These are phyloP conservation scores for Apiospora aurea DNA, from an alignment of 2,329 filamentous ascomycete species.

Conservation along the genomic window DNA sequence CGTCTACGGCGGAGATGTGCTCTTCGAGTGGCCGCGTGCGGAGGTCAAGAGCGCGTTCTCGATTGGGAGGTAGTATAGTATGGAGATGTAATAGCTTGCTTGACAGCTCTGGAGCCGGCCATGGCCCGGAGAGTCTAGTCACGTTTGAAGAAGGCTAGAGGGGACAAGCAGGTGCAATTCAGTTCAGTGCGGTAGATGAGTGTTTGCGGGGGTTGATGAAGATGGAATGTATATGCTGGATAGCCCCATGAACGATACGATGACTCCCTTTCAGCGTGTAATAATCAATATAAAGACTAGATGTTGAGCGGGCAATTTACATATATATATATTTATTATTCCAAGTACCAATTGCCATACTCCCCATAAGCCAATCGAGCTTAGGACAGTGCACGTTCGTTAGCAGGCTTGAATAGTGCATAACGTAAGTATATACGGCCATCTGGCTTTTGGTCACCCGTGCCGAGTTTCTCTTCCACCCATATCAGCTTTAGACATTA, in stretches of 20 bases:
- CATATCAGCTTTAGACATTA: not conserved
- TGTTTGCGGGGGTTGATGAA: not conserved
- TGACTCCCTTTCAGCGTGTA: constrained; percentile 14
- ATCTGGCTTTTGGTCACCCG: no score
- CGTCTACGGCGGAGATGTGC: constrained; percentile 69
- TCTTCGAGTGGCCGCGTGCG: constrained; percentile 70
- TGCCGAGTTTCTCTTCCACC: not conserved
- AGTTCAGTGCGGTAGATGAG: not conserved
- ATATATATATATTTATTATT: constrained; percentile 4
- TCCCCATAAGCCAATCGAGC: not conserved
- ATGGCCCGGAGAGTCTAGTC: not conserved
- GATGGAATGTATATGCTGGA: constrained; percentile 17
- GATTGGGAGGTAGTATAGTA: not conserved
- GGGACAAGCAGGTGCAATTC: not conserved
- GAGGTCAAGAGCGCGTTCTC: constrained; percentile 68
- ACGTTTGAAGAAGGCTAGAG: not conserved
- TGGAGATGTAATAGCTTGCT: not conserved
- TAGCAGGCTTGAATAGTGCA: not conserved
- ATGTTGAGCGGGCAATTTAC: constrained; percentile 15
- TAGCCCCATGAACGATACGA: constrained; percentile 16
- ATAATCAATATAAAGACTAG: not conserved
- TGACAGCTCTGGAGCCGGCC: not conserved
- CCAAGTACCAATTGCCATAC: not conserved
- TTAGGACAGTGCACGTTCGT: no score
- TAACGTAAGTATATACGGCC: not conserved